phyloP scores from a whole-genome alignment of 2,329 filamentous ascomycete genomes.

The Stromatinia cepivora region DNA sequence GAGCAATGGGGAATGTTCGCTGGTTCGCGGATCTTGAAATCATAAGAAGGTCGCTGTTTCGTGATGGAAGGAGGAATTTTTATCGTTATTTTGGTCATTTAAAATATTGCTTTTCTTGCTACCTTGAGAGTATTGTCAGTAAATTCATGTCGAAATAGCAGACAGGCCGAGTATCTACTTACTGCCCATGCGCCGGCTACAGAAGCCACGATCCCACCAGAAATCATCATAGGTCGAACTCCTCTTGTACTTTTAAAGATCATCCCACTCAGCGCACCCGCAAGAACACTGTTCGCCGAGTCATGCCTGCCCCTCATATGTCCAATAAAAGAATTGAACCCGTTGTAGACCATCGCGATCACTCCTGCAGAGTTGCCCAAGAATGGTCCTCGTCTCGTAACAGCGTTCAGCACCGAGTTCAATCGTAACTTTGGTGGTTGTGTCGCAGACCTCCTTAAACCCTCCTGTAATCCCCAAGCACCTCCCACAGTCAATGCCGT shows the following conservation, averaged over 20 bases:
- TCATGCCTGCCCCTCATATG: conserved; percentile 83
- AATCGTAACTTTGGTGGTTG: conserved; percentile 86
- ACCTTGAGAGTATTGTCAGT: conserved; percentile 44
- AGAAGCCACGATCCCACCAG: conserved; percentile 81
- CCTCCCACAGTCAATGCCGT: conserved; percentile 84
- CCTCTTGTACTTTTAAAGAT: conserved; percentile 96
- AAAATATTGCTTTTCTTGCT: conserved; percentile 52
- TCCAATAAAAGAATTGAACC: conserved; percentile 81
- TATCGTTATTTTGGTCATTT: conserved; percentile 30
- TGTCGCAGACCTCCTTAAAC: conserved; percentile 72
- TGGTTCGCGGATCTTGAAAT: conserved; percentile 17
- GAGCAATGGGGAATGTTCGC: conserved; percentile 16
- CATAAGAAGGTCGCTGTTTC: conserved; percentile 14
- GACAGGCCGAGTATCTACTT: conserved; percentile 46
- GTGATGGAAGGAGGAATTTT: conserved; percentile 4
- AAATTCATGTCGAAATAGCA: background rate
- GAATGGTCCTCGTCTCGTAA: conserved; percentile 91
- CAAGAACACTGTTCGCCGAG: conserved; percentile 80
- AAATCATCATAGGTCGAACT: conserved; percentile 89
- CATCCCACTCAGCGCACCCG: conserved; percentile 86
- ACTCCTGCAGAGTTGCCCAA: conserved; percentile 95
- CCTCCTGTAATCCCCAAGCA: conserved; percentile 89
- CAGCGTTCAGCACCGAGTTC: conserved; percentile 91
- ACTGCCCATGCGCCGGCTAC: conserved; percentile 90
- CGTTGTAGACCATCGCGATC: conserved; percentile 94